Evolutionary conservation across 768 basidiomycete genomes (phyloP), one percentile per base, ranked within the genome.

Genomic region (Leccinum rimulosum): DNA sequence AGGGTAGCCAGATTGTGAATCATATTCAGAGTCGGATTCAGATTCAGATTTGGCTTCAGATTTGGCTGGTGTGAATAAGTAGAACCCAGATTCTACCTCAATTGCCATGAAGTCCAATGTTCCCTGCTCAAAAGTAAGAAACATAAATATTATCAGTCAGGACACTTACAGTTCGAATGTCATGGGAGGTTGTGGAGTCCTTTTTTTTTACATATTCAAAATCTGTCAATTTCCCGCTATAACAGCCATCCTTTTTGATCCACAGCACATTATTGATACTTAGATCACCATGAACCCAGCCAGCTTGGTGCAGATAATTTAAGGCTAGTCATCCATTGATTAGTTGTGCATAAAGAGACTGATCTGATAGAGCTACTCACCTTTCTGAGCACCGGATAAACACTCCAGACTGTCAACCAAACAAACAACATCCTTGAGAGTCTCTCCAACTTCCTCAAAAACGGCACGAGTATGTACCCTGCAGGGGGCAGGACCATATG

Each of bases 121-220:
- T 11, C 1, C 31, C 31, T 33, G 31, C 31, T 33, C 11, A 12
- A 33, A 5, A 33, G 31, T 33, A 33, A 33, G 31, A 33, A 33
- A 33, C 11, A 33, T 3, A 33, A 12, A 33, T 12, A 33, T 33
- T 1, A 33, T 33, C 5, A 5, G 4, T 33, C 11, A 33, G 11
- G 4, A 33, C 31, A 12, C 31, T 11, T 12, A 33, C 31, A 11
- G 58, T 62, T 50, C 52, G 56, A 55, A 45, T 14, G 1, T 60
- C 49, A 4, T 58, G 56, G 3, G 49, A 48, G 19, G 12, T 2
- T 9, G 51, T 10, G 0, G 38, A 58, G n/a, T 28, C 12, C 33
- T 4, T 1, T 6, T 19, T 60, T 33, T 65, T 62, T 4, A 55
- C 61, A 25, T 54, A 63, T 30, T 65, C 59, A 1, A 66, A 40